phyloP scores from a whole-genome alignment of 2,329 filamentous ascomycete species.

The Nemania diffusa region DNA sequence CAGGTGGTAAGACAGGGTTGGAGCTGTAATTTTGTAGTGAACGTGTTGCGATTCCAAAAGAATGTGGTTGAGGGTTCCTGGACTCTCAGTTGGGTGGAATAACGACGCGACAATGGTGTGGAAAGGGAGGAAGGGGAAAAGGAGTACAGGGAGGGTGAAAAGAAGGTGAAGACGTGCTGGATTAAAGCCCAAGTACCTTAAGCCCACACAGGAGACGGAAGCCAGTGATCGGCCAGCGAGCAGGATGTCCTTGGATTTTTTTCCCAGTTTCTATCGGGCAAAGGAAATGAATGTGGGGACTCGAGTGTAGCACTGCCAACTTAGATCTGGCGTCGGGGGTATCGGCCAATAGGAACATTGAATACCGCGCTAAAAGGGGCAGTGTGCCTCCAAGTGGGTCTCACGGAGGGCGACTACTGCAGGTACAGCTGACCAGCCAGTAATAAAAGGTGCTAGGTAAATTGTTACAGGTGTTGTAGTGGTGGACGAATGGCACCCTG shows the following conservation, averaged over 20 bases:
- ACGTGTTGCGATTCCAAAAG: slow-evolving; percentile 56
- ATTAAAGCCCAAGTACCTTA: slow-evolving; percentile 14
- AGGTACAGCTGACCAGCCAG: slow-evolving; percentile 30
- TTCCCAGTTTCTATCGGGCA: slow-evolving; percentile 11
- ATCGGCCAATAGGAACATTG: slow-evolving; percentile 35
- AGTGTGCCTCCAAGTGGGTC: slow-evolving; percentile 21
- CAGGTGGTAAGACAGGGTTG: slow-evolving; percentile 11
- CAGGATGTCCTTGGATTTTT: slow-evolving; percentile 6
- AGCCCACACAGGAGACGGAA: slow-evolving; percentile 19
- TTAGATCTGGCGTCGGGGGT: slow-evolving; percentile 25
- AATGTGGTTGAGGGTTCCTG: slow-evolving; percentile 64
- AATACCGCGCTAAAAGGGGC: slow-evolving; percentile 27
- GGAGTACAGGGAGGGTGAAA: slow-evolving; percentile 37
- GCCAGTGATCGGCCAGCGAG: slow-evolving; percentile 27
- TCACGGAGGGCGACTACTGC: slow-evolving; percentile 18
- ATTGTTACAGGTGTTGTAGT: slow-evolving; percentile 3
- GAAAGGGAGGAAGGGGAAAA: slow-evolving; percentile 34
- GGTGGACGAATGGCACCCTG: background rate
- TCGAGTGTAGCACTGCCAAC: slow-evolving; percentile 26
- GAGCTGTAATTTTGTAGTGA: slow-evolving; percentile 36
- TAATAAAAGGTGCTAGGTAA: slow-evolving; percentile 26
- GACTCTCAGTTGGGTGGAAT: slow-evolving; percentile 64
- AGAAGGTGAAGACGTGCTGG: slow-evolving; percentile 26
- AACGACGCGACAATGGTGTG: slow-evolving; percentile 49
- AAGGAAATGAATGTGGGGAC: slow-evolving; percentile 38